phyloP scores from a whole-genome alignment of 805 yeast genomes.

The Yarrowia deformans region DNA sequence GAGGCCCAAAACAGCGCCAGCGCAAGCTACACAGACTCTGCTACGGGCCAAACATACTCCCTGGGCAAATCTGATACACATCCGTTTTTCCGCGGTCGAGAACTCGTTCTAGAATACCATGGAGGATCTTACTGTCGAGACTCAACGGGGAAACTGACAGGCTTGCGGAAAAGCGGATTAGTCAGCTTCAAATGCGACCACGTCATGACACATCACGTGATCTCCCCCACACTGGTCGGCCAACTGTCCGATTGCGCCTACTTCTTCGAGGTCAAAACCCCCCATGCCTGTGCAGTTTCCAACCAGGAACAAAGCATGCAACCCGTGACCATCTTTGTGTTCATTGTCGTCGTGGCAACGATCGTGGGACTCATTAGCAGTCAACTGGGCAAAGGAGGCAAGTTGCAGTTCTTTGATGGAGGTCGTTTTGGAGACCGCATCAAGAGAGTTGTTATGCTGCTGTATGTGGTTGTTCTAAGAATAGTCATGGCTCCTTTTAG shows the following conservation, averaged over 20 bases:
- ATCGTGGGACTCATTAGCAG: conserved; percentile 46
- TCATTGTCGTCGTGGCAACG: conserved; percentile 56
- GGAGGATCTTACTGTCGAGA: conserved; percentile 65
- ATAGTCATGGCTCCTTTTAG: conserved; percentile 20
- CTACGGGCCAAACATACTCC: conserved; percentile 55
- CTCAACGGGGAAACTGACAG: conserved; percentile 56
- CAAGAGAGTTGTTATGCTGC: not conserved
- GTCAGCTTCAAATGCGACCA: conserved; percentile 81
- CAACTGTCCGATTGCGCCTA: conserved; percentile 78
- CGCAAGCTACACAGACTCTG: conserved; percentile 60
- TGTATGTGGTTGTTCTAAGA: not conserved
- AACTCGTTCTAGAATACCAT: conserved; percentile 70
- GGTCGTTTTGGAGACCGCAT: not conserved
- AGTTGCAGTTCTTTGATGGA: not conserved
- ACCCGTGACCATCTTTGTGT: conserved; percentile 65
- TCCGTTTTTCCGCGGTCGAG: conserved; percentile 75
- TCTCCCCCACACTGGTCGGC: conserved; percentile 74
- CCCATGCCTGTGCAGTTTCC: conserved; percentile 85
- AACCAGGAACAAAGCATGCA: conserved; percentile 64
- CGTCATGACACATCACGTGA: conserved; percentile 61
- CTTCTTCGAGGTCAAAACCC: conserved; percentile 82
- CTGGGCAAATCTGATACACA: conserved; percentile 62
- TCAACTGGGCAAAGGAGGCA: conserved; percentile 15
- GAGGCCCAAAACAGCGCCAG: conserved; percentile 54
- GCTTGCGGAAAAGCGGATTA: conserved; percentile 65